These are phyloP conservation scores for Leccinellum luteum DNA, from an alignment of 768 basidiomycete species.

Conservation along the genomic window DNA sequence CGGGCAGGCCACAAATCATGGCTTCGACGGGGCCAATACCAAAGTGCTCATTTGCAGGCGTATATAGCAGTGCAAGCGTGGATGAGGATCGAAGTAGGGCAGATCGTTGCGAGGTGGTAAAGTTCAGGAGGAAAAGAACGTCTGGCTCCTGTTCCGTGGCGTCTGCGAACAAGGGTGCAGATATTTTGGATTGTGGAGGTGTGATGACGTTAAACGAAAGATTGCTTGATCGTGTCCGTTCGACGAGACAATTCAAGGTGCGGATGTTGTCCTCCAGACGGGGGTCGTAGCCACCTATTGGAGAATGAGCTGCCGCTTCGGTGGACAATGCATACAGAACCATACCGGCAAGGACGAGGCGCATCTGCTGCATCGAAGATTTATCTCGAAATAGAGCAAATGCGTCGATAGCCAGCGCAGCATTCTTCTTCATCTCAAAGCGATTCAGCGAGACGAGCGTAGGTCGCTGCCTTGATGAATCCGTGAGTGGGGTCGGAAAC, in stretches of 20 bases:
- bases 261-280: conserved; percentile 81
- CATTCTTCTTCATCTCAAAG: conserved; percentile 95
- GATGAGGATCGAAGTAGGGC: conserved; percentile 67
- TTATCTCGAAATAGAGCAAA: conserved; percentile 57
- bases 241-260: conserved; percentile 61
- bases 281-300: conserved; percentile 83
- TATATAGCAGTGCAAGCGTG: conserved; percentile 83
- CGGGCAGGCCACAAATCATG: conserved; percentile 88
- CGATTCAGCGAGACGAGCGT: conserved; percentile 89
- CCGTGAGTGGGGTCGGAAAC: neutral
- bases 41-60: conserved; percentile 94
- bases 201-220: conserved; percentile 61
- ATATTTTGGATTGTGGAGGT: conserved; percentile 39
- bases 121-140: conserved; percentile 89
- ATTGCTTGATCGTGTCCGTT: conserved; percentile 48
- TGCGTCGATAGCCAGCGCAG: conserved; percentile 71
- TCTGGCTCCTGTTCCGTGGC: conserved; percentile 45
- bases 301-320: conserved; percentile 1
- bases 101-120: conserved; percentile 79
- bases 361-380: conserved; percentile 33
- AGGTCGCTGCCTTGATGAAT: conserved; percentile 50
- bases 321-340: neutral
- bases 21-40: conserved; percentile 96
- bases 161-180: conserved; percentile 41
- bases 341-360: conserved; percentile 79